These are phyloP conservation scores for Mucor mucedo DNA, from an alignment of 371 early-diverging fungal species.

Conservation along the genomic window DNA sequence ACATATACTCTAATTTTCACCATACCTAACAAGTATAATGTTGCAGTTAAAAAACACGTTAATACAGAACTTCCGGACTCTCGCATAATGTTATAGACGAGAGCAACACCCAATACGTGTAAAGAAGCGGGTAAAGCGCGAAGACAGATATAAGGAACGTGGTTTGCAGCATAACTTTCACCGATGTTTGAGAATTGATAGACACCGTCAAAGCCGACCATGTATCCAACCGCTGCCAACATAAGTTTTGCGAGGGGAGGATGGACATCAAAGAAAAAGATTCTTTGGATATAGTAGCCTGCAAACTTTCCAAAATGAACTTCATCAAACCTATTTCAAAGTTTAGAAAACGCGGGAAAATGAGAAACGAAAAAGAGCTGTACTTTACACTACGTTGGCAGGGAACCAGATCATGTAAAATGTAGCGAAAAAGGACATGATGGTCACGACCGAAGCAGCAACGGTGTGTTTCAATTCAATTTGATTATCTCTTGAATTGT, in stretches of 20 bases:
- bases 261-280: constrained; percentile 97
- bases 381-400: constrained; percentile 69
- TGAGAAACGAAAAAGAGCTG: constrained; percentile 3
- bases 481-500: not conserved
- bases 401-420: constrained; percentile 67
- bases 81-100: constrained; percentile 78
- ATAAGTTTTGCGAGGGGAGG: constrained; percentile 90
- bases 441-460: constrained; percentile 12
- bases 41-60: constrained; percentile 70
- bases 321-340: constrained; percentile 82
- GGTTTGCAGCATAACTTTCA: constrained; percentile 43
- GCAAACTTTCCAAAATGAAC: constrained; percentile 99
- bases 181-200: constrained; percentile 91
- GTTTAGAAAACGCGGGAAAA: too few species aligned
- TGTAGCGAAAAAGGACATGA: constrained; percentile 27
- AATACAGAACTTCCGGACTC: constrained; percentile 72
- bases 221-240: constrained; percentile 76
- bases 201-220: constrained; percentile 87
- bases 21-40: constrained; percentile 71
- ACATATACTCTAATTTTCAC: not conserved
- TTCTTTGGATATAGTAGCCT: constrained; percentile 87
- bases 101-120: constrained; percentile 75
- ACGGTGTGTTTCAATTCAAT: constrained; percentile 11
- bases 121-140: constrained; percentile 77
- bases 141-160: constrained; percentile 89